These are phyloP conservation scores for Fragaria ananassa DNA, from an alignment of 306 rosid genomes.

Conservation along the genomic window DNA sequence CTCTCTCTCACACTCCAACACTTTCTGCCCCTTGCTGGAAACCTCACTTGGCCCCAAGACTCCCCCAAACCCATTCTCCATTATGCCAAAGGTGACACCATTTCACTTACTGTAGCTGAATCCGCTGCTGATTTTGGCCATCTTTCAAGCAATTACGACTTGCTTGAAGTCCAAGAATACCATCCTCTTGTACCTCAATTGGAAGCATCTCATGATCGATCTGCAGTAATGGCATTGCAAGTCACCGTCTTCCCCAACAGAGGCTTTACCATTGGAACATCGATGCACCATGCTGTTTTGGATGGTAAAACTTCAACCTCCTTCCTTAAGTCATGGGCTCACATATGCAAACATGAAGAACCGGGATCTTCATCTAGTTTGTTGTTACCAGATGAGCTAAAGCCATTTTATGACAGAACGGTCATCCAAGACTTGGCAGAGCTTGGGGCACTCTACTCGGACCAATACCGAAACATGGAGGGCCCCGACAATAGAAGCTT, in stretches of 20 bases:
- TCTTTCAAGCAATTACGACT: constrained; percentile 12
- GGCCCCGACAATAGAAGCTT: constrained; percentile 18
- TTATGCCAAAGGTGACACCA: constrained; percentile 34
- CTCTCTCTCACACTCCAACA: constrained; percentile 57
- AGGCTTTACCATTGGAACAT: constrained; percentile 45
- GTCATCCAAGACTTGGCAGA: background rate
- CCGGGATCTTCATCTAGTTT: background rate
- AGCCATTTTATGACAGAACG: constrained; percentile 13
- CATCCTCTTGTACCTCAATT: constrained; percentile 34
- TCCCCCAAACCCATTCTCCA: constrained; percentile 38
- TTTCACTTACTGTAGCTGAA: constrained; percentile 46
- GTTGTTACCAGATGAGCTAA: background rate
- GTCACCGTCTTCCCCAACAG: constrained; percentile 35
- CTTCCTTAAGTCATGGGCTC: constrained; percentile 28
- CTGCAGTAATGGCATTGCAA: constrained; percentile 38
- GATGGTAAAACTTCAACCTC: constrained; percentile 44
- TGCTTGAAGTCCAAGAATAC: constrained; percentile 19
- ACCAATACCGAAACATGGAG: background rate
- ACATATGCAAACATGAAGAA: background rate
- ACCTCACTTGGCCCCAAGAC: constrained; percentile 9
- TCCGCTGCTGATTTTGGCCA: constrained; percentile 33
- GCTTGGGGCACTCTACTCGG: background rate
- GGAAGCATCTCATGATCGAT: constrained; percentile 23
- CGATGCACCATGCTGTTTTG: constrained; percentile 43
- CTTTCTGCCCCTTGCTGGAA: constrained; percentile 50